Base-by-base conservation (phyloP, 2,329 filamentous ascomycete genomes). In the Colletotrichum sublineola region DNA sequence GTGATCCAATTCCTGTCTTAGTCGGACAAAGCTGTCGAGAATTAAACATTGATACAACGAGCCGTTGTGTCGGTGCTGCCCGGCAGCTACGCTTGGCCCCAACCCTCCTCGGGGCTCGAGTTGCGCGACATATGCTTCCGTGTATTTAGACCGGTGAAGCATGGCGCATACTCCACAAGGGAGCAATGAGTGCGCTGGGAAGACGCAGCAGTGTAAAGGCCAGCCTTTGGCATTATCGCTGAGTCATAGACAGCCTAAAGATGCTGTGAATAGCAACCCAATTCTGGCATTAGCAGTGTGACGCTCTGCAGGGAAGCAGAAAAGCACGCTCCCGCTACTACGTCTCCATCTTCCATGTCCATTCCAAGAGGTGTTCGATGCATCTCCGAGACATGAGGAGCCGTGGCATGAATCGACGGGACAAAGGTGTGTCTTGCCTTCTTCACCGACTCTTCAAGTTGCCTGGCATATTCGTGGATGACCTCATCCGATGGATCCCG, bases 381-480 rank as follows among this genome's bases (percentile, higher is more conserved):
- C 66, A 52, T 73, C 63, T 67, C 72, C 63, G 60, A 73, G 73
- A 73, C 73, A 74, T 63, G 38, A 63, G 56, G 29, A 53, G 50
- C 62, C 50, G 62, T 73, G 71, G 62, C 70, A 64, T 46, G 62
- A 67, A 42, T 46, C 33, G 60, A 72, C 33, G 58, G 65, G 64
- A 42, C 52, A 42, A 36, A 53, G 52, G n/a, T 15, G 44, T 57
- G 60, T 53, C 62, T 64, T 42, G 60, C 42, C 52, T 73, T 73
- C 70, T 74, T 74, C 73, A 74, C 73, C 73, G 73, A 74, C 73
- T 74, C 68, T 69, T 74, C 70, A 73, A 11, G 69, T 62, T 60
- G 56, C 38, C 66, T 73, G 65, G 60, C 55, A 64, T 69, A 33
- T 50, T 48, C 15, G 38, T 62, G 40, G 33, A 73, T 74, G 73